phyloP scores from a whole-genome alignment of 257 asterid genomes.

The Agastache rugosa region DNA sequence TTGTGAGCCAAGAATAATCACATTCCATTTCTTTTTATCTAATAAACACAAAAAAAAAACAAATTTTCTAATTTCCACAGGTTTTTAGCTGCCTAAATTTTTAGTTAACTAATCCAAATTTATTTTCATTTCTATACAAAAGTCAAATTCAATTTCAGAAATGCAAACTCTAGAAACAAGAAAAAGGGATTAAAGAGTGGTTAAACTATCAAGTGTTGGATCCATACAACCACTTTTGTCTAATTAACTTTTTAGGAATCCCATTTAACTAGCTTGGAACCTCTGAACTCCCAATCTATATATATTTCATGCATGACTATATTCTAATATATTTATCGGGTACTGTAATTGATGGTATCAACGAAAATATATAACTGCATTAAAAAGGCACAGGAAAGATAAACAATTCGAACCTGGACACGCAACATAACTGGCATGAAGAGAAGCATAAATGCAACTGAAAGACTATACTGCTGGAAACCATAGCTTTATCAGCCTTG shows the following conservation, averaged over 20 bases:
- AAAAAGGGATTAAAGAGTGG: background rate
- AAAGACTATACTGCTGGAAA: background rate
- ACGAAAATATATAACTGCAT: constrained; percentile 1
- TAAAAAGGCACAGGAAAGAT: constrained; percentile 12
- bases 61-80: background rate
- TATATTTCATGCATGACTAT: too few relatives aligned
- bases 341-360: too few relatives aligned
- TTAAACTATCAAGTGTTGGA: background rate
- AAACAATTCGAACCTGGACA: constrained; percentile 35
- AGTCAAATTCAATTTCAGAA: background rate
- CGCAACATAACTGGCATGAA: constrained; percentile 14
- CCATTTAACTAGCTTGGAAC: too few relatives aligned
- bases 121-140: background rate
- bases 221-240: too few relatives aligned
- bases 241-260: too few relatives aligned
- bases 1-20: too few relatives aligned
- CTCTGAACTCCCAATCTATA: too few relatives aligned
- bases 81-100: background rate
- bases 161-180: background rate
- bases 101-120: too few relatives aligned
- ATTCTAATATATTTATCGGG: too few relatives aligned
- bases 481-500: constrained; percentile 2
- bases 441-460: constrained; percentile 18
- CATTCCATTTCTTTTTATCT: background rate
- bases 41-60: background rate